Evolutionary conservation across 345 rosid genomes (phyloP).

Genomic region (Carallia pectinifolia): DNA sequence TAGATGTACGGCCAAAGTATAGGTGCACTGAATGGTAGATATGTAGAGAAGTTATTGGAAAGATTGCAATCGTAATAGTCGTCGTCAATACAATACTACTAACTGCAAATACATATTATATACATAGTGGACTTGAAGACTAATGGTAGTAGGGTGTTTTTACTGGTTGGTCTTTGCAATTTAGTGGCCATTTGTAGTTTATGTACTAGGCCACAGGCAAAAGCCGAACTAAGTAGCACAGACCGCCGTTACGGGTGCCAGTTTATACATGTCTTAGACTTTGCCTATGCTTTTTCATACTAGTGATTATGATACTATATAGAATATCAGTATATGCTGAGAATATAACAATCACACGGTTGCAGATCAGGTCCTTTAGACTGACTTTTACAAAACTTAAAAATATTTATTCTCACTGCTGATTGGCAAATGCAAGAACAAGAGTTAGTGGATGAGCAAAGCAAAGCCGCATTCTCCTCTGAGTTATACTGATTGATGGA

Average conservation of each 20-base stretch:
- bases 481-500: too few relatives aligned
- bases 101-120: conserved; percentile 50
- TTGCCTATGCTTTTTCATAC: too few relatives aligned
- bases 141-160: conserved; percentile 42
- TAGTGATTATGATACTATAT: too few relatives aligned
- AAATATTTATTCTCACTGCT: too few relatives aligned
- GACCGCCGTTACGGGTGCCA: conserved; percentile 7
- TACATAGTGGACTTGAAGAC: conserved; percentile 38
- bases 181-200: conserved; percentile 26
- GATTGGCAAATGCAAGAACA: too few relatives aligned
- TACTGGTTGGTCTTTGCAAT: conserved; percentile 21
- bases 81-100: conserved; percentile 46
- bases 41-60: conserved; percentile 31
- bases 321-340: too few relatives aligned
- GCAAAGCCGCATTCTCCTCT: too few relatives aligned
- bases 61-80: conserved; percentile 20
- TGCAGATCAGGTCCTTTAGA: too few relatives aligned
- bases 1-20: conserved; percentile 60
- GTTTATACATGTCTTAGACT: not conserved
- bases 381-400: too few relatives aligned
- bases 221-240: conserved; percentile 17
- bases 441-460: too few relatives aligned
- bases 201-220: conserved; percentile 37
- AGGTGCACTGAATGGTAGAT: conserved; percentile 47
- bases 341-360: too few relatives aligned